Evolutionary conservation across 129 eudicot species (phyloP).

Genomic region (Ambrosia trifida): DNA sequence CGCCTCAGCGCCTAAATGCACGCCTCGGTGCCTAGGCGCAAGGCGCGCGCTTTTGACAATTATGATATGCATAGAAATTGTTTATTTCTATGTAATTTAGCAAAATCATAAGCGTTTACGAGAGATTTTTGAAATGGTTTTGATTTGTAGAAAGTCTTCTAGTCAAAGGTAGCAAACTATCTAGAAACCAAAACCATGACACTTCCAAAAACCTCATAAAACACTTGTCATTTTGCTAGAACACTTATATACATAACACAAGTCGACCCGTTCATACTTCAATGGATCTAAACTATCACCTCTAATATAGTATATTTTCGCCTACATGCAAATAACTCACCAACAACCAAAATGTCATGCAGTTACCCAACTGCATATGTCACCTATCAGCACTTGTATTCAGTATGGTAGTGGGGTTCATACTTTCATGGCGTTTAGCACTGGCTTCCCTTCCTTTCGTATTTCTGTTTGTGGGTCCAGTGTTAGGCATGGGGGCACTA

Average conservation of each 20-base stretch:
- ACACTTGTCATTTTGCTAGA: no score
- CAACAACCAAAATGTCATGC: slow-evolving; percentile 12
- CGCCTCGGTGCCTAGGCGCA: no score
- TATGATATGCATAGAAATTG: no score
- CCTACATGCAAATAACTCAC: neutral
- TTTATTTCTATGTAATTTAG: no score
- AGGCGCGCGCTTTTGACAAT: no score
- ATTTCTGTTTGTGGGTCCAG: slow-evolving; percentile 54
- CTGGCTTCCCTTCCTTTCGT: slow-evolving; percentile 64
- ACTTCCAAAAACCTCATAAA: no score
- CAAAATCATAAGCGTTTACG: no score
- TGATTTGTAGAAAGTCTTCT: no score
- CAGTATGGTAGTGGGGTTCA: slow-evolving; percentile 50
- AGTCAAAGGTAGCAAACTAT: no score
- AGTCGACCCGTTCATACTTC: neutral
- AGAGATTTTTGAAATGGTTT: no score
- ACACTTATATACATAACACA: neutral
- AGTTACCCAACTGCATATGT: slow-evolving; percentile 72
- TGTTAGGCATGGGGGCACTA: slow-evolving; percentile 52
- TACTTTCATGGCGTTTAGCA: slow-evolving; percentile 75
- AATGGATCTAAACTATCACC: neutral
- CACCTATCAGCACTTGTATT: slow-evolving; percentile 48
- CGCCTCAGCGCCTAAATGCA: no score
- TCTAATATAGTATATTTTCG: neutral
- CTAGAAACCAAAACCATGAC: no score